A percentile compares a stretch with the other conserved stretches of the same genome.
These are phyloP conservation scores for Apophysomyces elegans DNA, from an alignment of 371 early-diverging fungal genomes.

Conservation along the genomic window DNA sequence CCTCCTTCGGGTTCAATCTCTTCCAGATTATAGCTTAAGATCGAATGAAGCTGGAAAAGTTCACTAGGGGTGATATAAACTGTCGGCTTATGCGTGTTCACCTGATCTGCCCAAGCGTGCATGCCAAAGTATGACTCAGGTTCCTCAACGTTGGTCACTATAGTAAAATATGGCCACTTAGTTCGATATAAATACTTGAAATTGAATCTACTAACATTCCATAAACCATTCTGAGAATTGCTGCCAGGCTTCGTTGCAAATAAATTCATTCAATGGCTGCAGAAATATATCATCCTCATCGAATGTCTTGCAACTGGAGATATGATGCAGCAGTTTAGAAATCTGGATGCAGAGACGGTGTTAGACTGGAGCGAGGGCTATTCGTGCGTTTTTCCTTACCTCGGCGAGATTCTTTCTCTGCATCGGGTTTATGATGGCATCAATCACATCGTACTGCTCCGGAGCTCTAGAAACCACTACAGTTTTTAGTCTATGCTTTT, in stretches of 20 bases:
- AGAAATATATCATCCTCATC: slow-evolving; percentile 72
- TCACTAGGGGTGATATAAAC: slow-evolving; percentile 91
- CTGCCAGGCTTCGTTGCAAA: slow-evolving; percentile 66
- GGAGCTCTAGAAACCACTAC: slow-evolving; percentile 73
- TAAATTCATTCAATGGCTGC: slow-evolving; percentile 81
- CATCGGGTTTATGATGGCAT: slow-evolving; percentile 77
- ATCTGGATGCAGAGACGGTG: slow-evolving; percentile 46
- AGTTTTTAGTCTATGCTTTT: background rate
- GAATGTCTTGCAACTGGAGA: slow-evolving; percentile 82
- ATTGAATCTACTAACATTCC: slow-evolving; percentile 49
- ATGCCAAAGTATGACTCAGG: slow-evolving; percentile 92
- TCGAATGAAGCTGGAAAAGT: slow-evolving; percentile 86
- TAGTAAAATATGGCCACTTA: background rate
- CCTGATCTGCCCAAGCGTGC: slow-evolving; percentile 87
- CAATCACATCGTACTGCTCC: slow-evolving; percentile 95
- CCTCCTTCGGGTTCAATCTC: slow-evolving; percentile 66
- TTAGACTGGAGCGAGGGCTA: background rate
- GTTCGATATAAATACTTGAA: no score
- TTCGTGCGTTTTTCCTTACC: slow-evolving; percentile 26
- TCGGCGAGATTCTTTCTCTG: slow-evolving; percentile 97
- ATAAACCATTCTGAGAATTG: slow-evolving; percentile 81
- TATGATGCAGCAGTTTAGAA: slow-evolving; percentile 91
- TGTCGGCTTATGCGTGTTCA: slow-evolving; percentile 81
- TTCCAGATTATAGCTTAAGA: slow-evolving; percentile 77
- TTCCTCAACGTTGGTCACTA: slow-evolving; percentile 81